Evolutionary conservation across 495 filamentous ascomycete species (phyloP).

Genomic region (Xylaria longipes): DNA sequence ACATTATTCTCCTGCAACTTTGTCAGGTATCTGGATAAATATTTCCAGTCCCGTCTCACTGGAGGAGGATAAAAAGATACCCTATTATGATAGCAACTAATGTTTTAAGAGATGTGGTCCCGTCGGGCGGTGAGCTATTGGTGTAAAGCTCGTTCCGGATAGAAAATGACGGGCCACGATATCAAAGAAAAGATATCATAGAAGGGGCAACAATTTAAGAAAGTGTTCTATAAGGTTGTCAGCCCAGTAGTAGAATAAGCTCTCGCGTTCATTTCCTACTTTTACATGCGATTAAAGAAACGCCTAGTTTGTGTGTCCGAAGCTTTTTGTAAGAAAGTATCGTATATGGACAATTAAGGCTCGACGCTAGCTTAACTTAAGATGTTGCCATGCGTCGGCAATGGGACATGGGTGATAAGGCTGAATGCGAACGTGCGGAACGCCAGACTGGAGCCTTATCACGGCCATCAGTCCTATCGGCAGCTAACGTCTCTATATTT

Average conservation of each 20-base stretch:
- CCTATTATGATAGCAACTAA: conserved; percentile 11
- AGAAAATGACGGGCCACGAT: background rate
- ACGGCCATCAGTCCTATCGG: no score
- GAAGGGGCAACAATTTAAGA: background rate
- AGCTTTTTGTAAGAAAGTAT: background rate
- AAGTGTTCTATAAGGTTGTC: background rate
- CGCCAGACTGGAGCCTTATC: background rate
- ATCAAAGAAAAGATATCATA: background rate
- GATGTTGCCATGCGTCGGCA: background rate
- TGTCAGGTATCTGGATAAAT: conserved; percentile 9
- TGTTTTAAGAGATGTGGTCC: background rate
- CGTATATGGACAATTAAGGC: no score
- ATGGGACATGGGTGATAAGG: background rate
- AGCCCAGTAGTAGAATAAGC: background rate
- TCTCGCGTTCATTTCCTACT: background rate
- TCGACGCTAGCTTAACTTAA: no score
- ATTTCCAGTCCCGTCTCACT: no score
- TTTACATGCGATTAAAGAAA: background rate
- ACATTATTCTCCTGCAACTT: background rate
- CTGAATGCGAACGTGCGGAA: background rate
- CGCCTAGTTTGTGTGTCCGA: background rate
- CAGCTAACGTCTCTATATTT: no score
- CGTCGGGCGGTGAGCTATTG: background rate
- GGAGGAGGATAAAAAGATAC: conserved; percentile 1
- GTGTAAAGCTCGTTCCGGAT: background rate